A percentile compares a stretch with the other conserved stretches of the same genome.
These are phyloP conservation scores for Pyropia haitanensis DNA, from an alignment of 23 red algal species.

Conservation along the genomic window DNA sequence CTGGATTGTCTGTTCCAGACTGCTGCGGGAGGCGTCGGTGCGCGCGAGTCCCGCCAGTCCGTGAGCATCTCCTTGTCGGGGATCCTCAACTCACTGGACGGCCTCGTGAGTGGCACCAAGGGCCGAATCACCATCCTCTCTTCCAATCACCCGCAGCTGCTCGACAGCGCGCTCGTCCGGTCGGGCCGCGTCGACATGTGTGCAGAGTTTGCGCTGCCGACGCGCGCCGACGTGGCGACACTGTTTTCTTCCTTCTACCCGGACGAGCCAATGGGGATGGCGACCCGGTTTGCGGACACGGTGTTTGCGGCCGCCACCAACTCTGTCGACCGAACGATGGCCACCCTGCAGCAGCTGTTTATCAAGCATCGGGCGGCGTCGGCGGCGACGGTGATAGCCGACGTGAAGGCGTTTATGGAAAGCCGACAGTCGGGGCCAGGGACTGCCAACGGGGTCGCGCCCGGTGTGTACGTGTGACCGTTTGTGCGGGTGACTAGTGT, in stretches of 20 bases:
- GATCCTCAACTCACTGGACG: conserved; percentile 69
- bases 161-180: conserved; percentile 57
- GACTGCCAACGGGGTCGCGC: no score
- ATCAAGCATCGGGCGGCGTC: conserved; percentile 23
- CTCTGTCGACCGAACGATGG: conserved; percentile 34
- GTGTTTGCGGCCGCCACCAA: conserved; percentile 33
- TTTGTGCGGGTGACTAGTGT: no score
- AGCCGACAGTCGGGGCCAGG: no score
- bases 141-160: conserved; percentile 65
- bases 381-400: no score
- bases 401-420: no score
- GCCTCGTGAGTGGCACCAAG: conserved; percentile 31
- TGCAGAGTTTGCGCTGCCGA: conserved; percentile 54
- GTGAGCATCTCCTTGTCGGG: conserved; percentile 58
- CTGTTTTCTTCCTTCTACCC: conserved; percentile 63
- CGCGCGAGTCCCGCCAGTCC: conserved; percentile 32
- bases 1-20: conserved; percentile 53
- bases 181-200: conserved; percentile 48
- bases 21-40: background rate
- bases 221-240: conserved; percentile 20
- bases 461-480: no score
- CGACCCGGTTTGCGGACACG: conserved; percentile 35
- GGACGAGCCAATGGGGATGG: conserved; percentile 17
- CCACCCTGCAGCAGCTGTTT: conserved; percentile 64
- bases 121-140: conserved; percentile 55